These are phyloP conservation scores for Apiotrichum gracile DNA, from an alignment of 1,284 basidiomycete genomes.

Conservation along the genomic window DNA sequence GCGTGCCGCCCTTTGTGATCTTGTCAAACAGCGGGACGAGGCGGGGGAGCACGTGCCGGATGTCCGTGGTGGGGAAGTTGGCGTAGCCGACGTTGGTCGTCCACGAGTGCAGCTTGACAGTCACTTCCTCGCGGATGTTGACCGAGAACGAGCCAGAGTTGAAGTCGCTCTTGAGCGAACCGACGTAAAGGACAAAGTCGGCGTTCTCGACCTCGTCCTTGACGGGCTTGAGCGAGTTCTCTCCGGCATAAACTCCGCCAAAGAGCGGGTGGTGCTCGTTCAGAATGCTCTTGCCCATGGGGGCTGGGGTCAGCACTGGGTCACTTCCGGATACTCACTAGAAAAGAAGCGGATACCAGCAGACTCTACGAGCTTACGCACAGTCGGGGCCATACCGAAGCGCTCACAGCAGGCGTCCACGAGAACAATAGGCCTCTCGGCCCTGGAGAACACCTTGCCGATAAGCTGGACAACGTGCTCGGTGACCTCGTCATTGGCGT, in stretches of 20 bases:
- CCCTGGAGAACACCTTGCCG: slow-evolving; percentile 57
- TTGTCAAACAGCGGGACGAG: slow-evolving; percentile 42
- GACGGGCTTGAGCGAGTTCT: slow-evolving; percentile 64
- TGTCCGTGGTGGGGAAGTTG: slow-evolving; percentile 49
- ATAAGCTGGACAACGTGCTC: slow-evolving; percentile 72
- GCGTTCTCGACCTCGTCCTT: slow-evolving; percentile 72
- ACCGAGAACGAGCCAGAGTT: slow-evolving; percentile 58
- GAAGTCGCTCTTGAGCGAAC: slow-evolving; percentile 77
- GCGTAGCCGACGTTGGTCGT: slow-evolving; percentile 59
- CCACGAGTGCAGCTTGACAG: slow-evolving; percentile 72
- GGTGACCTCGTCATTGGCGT: slow-evolving; percentile 49
- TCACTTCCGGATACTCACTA: slow-evolving; percentile 23
- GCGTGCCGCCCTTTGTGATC: slow-evolving; percentile 23
- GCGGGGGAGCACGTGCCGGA: slow-evolving; percentile 48
- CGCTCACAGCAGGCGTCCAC: slow-evolving; percentile 83
- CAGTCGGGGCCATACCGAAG: slow-evolving; percentile 65
- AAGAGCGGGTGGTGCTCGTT: slow-evolving; percentile 76
- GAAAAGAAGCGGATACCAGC: slow-evolving; percentile 70
- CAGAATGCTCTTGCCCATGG: slow-evolving; percentile 74
- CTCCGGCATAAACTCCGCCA: slow-evolving; percentile 82
- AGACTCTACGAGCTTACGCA: slow-evolving; percentile 61
- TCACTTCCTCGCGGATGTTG: slow-evolving; percentile 54
- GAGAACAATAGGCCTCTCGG: slow-evolving; percentile 68
- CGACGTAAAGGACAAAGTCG: slow-evolving; percentile 78
- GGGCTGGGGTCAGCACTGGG: not conserved